These are phyloP conservation scores for Juglanconis sp. DNA, from an alignment of 2,329 filamentous ascomycete species.

Conservation along the genomic window DNA sequence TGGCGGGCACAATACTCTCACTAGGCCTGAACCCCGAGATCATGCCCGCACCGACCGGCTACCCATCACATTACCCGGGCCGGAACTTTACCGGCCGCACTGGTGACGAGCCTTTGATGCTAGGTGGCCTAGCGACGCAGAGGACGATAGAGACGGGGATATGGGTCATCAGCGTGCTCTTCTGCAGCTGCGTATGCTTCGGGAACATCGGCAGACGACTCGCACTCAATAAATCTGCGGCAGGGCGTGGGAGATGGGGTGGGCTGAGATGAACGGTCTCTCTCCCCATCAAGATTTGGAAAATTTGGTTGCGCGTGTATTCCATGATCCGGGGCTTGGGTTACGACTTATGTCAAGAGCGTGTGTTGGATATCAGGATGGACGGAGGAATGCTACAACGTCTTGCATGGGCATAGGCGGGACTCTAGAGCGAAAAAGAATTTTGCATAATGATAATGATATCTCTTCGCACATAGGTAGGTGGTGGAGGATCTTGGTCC, in stretches of 20 bases:
- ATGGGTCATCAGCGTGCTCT: slow-evolving; percentile 91
- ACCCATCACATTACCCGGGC: slow-evolving; percentile 28
- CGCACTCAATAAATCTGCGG: slow-evolving; percentile 49
- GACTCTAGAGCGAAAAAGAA: background rate
- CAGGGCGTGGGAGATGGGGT: slow-evolving; percentile 43
- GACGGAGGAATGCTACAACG: background rate
- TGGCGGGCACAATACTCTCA: slow-evolving; percentile 70
- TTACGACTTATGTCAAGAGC: background rate
- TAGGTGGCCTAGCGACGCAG: slow-evolving; percentile 56
- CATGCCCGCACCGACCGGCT: slow-evolving; percentile 63
- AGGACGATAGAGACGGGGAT: slow-evolving; percentile 70
- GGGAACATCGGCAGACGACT: slow-evolving; percentile 88
- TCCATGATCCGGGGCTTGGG: background rate
- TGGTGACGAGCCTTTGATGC: slow-evolving; percentile 31
- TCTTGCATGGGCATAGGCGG: background rate
- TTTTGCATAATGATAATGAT: no score
- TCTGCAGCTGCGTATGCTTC: slow-evolving; percentile 93
- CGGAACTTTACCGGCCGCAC: slow-evolving; percentile 24
- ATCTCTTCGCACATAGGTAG: no score
- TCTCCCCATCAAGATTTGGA: background rate
- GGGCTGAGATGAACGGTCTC: slow-evolving; percentile 30
- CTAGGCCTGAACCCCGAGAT: slow-evolving; percentile 75
- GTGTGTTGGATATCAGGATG: background rate
- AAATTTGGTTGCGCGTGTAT: background rate
- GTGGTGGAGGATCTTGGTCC: no score